These are phyloP conservation scores for Puya raimondii DNA, from an alignment of 176 grass and related monocot species.

Conservation along the genomic window DNA sequence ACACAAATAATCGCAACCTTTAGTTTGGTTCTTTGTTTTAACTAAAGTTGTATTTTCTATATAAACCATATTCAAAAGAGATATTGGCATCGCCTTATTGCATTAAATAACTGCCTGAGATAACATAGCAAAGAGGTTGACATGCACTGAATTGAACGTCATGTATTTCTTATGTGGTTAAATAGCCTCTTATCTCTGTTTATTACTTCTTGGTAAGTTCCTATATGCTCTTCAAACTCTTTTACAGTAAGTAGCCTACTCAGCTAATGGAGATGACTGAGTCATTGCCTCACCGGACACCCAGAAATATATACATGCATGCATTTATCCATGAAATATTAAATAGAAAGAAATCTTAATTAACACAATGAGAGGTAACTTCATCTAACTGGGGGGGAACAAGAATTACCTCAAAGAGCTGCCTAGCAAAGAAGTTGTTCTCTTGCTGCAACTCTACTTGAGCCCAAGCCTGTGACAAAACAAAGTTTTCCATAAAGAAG, in stretches of 20 bases:
- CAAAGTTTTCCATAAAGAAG: neutral
- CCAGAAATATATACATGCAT: neutral
- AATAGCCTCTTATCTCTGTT: neutral
- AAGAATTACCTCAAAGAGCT: conserved; percentile 88
- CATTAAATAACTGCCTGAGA: neutral
- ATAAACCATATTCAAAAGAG: neutral
- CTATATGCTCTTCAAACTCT: neutral
- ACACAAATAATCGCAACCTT: neutral
- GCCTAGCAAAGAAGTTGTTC: conserved; percentile 64
- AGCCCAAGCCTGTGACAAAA: conserved; percentile 88
- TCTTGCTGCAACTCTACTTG: conserved; percentile 85
- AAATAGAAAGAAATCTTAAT: neutral
- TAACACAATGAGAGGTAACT: conserved; percentile 7
- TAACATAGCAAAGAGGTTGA: neutral
- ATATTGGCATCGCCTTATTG: neutral
- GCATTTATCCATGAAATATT: neutral
- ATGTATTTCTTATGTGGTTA: neutral
- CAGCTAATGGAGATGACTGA: too few species aligned
- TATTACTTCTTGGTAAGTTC: neutral
- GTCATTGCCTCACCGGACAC: too few species aligned
- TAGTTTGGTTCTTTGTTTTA: neutral
- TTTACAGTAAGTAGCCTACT: too few species aligned
- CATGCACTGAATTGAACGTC: neutral
- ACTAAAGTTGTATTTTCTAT: neutral
- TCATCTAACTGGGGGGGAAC: conserved; percentile 28